These are phyloP conservation scores for Aspergillus latus DNA, from an alignment of 2,329 filamentous ascomycete genomes.

Conservation along the genomic window DNA sequence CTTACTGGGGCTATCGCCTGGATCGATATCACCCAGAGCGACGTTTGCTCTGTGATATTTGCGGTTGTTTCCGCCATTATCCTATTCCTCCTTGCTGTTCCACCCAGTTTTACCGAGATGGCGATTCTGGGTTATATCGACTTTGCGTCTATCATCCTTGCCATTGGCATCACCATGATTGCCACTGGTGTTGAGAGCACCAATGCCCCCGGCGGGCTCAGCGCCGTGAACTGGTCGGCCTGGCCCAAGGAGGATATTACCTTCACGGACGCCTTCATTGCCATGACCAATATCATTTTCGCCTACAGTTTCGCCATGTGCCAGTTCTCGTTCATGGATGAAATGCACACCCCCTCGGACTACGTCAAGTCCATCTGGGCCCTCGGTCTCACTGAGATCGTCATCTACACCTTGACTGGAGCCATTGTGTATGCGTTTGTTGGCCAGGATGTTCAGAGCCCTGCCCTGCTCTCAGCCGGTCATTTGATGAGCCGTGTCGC, in stretches of 20 bases:
- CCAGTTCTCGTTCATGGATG: conserved; percentile 30
- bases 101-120: conserved; percentile 39
- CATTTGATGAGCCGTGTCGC: conserved; percentile 29
- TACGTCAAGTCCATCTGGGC: conserved; percentile 28
- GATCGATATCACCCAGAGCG: conserved; percentile 42
- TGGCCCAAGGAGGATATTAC: conserved; percentile 31
- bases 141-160: conserved; percentile 36
- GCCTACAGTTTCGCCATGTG: conserved; percentile 46
- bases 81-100: conserved; percentile 34
- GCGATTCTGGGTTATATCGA: conserved; percentile 41
- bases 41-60: conserved; percentile 45
- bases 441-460: conserved; percentile 32
- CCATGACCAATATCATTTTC: conserved; percentile 39
- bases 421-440: conserved; percentile 36
- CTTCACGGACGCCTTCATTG: conserved; percentile 36
- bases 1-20: conserved; percentile 50
- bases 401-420: conserved; percentile 28
- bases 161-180: conserved; percentile 40
- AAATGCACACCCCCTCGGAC: conserved; percentile 28
- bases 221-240: conserved; percentile 30
- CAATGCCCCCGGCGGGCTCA: conserved; percentile 26
- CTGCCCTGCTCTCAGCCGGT: conserved; percentile 34
- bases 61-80: conserved; percentile 44
- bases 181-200: conserved; percentile 32
- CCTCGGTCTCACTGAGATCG: conserved; percentile 22